Evolutionary conservation across 2,329 filamentous ascomycete genomes (phyloP).

Genomic region (Trichophyton rubrum): DNA sequence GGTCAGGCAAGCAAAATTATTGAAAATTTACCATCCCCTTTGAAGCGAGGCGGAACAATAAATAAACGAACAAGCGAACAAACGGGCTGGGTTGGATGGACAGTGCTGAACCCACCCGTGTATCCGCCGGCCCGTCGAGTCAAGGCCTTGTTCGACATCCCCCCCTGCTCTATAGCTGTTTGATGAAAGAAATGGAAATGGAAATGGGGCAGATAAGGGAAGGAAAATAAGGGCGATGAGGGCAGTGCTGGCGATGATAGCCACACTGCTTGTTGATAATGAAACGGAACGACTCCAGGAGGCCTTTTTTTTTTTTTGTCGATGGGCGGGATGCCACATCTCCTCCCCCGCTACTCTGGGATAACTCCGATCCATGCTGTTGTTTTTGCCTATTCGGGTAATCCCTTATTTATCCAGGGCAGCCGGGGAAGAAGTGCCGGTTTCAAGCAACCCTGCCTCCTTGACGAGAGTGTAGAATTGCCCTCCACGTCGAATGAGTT

Average conservation of each 20-base stretch:
- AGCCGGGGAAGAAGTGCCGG: background rate
- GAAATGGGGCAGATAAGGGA: background rate
- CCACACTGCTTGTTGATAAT: background rate
- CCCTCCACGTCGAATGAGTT: slow-evolving; percentile 62
- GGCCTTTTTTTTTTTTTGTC: background rate
- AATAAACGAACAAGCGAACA: background rate
- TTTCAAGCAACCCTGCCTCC: slow-evolving; percentile 64
- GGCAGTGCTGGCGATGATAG: no score
- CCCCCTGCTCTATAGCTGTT: background rate
- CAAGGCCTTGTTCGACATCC: background rate
- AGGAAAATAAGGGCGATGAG: no score
- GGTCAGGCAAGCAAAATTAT: background rate
- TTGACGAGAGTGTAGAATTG: slow-evolving; percentile 83
- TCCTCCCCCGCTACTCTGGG: background rate
- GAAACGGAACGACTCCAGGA: background rate
- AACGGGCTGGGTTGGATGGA: background rate
- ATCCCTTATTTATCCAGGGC: background rate
- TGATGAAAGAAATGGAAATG: background rate
- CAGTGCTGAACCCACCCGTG: background rate
- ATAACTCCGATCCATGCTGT: background rate
- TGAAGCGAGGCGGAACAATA: background rate
- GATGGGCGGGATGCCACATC: no score
- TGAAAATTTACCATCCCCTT: background rate
- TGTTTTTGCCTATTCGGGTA: background rate
- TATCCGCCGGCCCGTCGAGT: background rate